Evolutionary conservation across 768 basidiomycete genomes (phyloP).

Genomic region (Piloderma croceum): DNA sequence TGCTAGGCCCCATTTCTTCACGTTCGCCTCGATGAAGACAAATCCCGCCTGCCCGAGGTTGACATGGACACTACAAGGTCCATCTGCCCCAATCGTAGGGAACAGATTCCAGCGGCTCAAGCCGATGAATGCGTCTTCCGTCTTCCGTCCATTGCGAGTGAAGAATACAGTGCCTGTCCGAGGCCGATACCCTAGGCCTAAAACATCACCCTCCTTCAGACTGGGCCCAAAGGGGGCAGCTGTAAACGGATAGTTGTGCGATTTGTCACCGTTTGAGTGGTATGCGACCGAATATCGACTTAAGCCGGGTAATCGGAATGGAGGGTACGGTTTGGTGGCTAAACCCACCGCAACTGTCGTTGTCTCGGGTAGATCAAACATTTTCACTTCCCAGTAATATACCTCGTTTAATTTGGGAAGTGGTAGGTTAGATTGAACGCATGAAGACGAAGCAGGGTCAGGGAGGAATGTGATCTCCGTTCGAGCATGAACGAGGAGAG

Average conservation of each 20-base stretch:
- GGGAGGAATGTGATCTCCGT: slow-evolving; percentile 98
- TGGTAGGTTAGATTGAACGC: slow-evolving; percentile 94
- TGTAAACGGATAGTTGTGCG: slow-evolving; percentile 95
- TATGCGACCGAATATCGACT: slow-evolving; percentile 89
- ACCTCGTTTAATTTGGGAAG: slow-evolving; percentile 97
- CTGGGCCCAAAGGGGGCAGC: slow-evolving; percentile 74
- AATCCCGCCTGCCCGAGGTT: slow-evolving; percentile 98
- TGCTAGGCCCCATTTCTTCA: slow-evolving; percentile 99
- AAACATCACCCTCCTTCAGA: slow-evolving; percentile 90
- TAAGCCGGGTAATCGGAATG: slow-evolving; percentile 86
- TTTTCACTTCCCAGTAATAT: slow-evolving; percentile 99
- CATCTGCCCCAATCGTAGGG: slow-evolving; percentile 94
- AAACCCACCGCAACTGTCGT: slow-evolving; percentile 91
- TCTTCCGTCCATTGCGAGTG: slow-evolving; percentile 94
- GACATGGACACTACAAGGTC: slow-evolving; percentile 93
- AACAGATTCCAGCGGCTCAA: slow-evolving; percentile 90
- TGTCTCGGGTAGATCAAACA: slow-evolving; percentile 89
- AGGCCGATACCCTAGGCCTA: slow-evolving; percentile 94
- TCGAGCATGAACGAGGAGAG: slow-evolving; percentile 87
- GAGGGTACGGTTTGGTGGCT: slow-evolving; percentile 95
- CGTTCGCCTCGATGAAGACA: slow-evolving; percentile 98
- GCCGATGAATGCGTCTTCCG: slow-evolving; percentile 93
- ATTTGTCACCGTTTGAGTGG: slow-evolving; percentile 94
- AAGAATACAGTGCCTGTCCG: slow-evolving; percentile 98
- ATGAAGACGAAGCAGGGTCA: slow-evolving; percentile 91